Evolutionary conservation across 2,329 filamentous ascomycete species (phyloP).

Genomic region (Cordyceps cateniannulata): DNA sequence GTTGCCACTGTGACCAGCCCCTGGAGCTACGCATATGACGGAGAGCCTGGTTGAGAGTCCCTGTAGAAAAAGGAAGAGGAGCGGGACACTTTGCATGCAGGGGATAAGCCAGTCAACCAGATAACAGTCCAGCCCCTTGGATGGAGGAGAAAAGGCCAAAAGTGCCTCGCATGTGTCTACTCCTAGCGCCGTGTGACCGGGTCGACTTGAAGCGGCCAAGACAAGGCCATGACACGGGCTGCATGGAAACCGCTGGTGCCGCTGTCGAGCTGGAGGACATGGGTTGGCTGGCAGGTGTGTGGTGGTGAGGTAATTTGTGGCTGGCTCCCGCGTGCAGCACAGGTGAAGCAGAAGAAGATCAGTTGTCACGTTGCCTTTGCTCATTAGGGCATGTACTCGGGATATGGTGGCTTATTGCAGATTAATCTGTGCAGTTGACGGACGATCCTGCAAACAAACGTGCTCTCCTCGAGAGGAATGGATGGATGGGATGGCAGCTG

Average conservation of each 20-base stretch:
- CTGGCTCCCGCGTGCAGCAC: not conserved
- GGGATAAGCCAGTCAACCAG: not conserved
- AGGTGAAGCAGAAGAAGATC: not conserved
- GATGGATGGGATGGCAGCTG: not conserved
- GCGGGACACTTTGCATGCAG: not conserved
- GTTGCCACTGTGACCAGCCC: no score
- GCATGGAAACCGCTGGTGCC: not conserved
- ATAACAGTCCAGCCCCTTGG: not conserved
- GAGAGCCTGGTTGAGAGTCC: no score
- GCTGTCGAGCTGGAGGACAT: not conserved
- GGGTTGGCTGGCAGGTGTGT: not conserved
- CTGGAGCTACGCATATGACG: no score
- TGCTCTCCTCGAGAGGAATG: not conserved
- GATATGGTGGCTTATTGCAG: not conserved
- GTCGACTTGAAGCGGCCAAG: not conserved
- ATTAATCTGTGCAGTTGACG: not conserved
- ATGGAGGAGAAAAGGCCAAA: not conserved
- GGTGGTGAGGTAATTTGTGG: not conserved
- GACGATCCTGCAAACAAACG: not conserved
- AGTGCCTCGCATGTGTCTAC: not conserved
- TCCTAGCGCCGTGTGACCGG: not conserved
- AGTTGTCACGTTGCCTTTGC: slow-evolving; percentile 1
- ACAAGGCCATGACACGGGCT: not conserved
- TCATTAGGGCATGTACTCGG: not conserved
- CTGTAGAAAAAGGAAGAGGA: no score